A percentile compares a stretch with the other conserved stretches of the same genome.
phyloP scores from a whole-genome alignment of 139 green algal species.

The Protoeuglena noctilucae region DNA sequence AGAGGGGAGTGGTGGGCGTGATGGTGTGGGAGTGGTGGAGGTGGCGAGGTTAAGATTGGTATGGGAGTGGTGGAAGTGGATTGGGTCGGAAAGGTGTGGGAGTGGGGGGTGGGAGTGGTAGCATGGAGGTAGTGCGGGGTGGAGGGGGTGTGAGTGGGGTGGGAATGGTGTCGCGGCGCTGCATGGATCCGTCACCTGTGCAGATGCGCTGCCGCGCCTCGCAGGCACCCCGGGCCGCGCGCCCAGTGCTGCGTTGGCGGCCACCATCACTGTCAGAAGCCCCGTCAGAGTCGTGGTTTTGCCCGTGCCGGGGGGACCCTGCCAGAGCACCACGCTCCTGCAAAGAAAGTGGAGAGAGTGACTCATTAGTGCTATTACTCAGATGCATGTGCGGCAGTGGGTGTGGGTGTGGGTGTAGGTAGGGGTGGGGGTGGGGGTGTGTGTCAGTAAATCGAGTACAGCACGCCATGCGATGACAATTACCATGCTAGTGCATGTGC shows the following conservation, averaged over 20 bases:
- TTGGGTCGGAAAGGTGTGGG: too few species aligned
- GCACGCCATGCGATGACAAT: background rate
- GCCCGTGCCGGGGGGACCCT: constrained; percentile 63
- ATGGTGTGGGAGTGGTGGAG: too few species aligned
- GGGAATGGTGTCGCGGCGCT: background rate
- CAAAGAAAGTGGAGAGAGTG: too few species aligned
- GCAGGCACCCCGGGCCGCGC: background rate
- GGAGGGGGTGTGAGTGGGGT: too few species aligned
- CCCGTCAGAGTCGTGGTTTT: constrained; percentile 68
- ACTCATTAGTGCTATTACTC: too few species aligned
- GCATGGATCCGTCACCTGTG: too few species aligned
- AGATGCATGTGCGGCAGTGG: background rate
- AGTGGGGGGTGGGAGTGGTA: too few species aligned
- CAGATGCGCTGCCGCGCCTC: background rate
- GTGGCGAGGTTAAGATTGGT: too few species aligned
- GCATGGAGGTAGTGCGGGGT: too few species aligned
- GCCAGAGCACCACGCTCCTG: constrained; percentile 6
- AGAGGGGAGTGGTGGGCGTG: too few species aligned
- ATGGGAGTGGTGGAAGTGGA: too few species aligned
- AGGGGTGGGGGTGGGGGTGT: background rate
- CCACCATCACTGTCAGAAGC: constrained; percentile 35
- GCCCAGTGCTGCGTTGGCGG: background rate
- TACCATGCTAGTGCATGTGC: constrained; percentile 16
- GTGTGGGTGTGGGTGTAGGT: background rate
- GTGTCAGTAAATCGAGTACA: background rate